Percentiles rank a stretch among this genome's conserved stretches.
phyloP scores from a whole-genome alignment of 2,329 filamentous ascomycete species.

The Coleophoma cylindrospora region DNA sequence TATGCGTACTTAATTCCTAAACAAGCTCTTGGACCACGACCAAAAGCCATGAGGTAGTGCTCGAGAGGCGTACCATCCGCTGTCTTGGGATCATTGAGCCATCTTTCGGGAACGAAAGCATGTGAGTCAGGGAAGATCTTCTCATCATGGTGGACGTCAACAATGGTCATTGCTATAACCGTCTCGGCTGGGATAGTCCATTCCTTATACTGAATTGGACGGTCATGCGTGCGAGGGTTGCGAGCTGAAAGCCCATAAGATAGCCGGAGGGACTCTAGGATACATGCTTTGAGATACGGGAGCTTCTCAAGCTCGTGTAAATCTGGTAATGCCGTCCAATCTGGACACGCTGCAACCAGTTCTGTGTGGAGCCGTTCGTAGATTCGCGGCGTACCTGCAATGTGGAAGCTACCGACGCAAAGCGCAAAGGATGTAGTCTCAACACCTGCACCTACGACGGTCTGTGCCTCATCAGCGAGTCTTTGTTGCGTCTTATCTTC shows the following conservation, averaged over 20 bases:
- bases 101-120: slow-evolving; percentile 5
- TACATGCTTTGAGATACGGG: slow-evolving; percentile 13
- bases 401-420: slow-evolving; percentile 25
- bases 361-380: slow-evolving; percentile 25
- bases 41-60: slow-evolving; percentile 3
- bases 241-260: not conserved
- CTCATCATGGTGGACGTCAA: slow-evolving; percentile 6
- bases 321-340: slow-evolving; percentile 2
- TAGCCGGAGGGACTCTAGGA: slow-evolving; percentile 1
- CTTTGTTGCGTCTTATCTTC: slow-evolving; percentile 25
- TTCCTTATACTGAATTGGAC: not conserved
- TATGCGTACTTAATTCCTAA: slow-evolving; percentile 4
- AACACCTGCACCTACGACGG: slow-evolving; percentile 27
- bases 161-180: slow-evolving; percentile 1
- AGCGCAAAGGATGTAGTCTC: slow-evolving; percentile 28
- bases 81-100: slow-evolving; percentile 2
- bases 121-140: slow-evolving; percentile 6
- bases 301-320: slow-evolving; percentile 12
- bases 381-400: slow-evolving; percentile 24
- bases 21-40: slow-evolving; percentile 5
- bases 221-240: not conserved
- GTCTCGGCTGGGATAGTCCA: slow-evolving; percentile 6
- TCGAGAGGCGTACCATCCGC: not conserved
- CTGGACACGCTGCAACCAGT: slow-evolving; percentile 14
- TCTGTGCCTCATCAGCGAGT: slow-evolving; percentile 23